A percentile compares a stretch with the other conserved stretches of the same genome.
Evolutionary conservation across 140 eudicot species (phyloP).

Genomic region (Anethum foeniculum): DNA sequence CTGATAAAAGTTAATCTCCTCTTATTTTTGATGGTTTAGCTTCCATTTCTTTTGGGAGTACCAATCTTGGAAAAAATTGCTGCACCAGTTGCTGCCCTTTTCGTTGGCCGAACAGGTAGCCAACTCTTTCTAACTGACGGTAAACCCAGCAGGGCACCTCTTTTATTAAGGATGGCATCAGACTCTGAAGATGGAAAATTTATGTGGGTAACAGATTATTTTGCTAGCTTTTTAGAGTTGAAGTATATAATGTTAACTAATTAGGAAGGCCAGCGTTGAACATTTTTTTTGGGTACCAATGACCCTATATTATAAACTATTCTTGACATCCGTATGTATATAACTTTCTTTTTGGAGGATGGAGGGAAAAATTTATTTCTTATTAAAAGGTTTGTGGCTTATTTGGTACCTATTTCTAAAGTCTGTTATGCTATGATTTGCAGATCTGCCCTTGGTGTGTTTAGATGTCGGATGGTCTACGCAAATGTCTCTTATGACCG

Average conservation of each 20-base stretch:
- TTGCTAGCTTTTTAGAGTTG: neutral
- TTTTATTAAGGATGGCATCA: constrained; percentile 82
- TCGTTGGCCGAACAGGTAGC: constrained; percentile 85
- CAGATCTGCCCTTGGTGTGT: constrained; percentile 94
- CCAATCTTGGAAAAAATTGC: constrained; percentile 88
- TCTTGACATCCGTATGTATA: neutral
- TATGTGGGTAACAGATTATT: constrained; percentile 43
- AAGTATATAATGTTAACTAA: neutral
- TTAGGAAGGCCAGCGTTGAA: neutral
- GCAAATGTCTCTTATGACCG: constrained; percentile 94
- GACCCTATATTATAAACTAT: neutral
- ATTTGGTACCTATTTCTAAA: constrained; percentile 10
- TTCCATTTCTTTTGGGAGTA: constrained; percentile 89
- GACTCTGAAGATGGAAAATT: constrained; percentile 75
- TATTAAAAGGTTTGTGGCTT: neutral
- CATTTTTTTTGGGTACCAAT: neutral
- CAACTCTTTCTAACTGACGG: constrained; percentile 93
- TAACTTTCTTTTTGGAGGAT: neutral
- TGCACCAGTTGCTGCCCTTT: constrained; percentile 74
- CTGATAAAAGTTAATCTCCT: constrained; percentile 17
- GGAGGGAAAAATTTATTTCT: neutral
- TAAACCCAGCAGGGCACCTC: constrained; percentile 62
- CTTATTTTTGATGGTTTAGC: constrained; percentile 43
- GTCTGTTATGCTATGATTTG: constrained; percentile 14
- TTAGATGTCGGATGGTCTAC: constrained; percentile 73